Base-by-base conservation (phyloP, 192 early-diverging fungal genomes). In the Coemansia furcata region DNA sequence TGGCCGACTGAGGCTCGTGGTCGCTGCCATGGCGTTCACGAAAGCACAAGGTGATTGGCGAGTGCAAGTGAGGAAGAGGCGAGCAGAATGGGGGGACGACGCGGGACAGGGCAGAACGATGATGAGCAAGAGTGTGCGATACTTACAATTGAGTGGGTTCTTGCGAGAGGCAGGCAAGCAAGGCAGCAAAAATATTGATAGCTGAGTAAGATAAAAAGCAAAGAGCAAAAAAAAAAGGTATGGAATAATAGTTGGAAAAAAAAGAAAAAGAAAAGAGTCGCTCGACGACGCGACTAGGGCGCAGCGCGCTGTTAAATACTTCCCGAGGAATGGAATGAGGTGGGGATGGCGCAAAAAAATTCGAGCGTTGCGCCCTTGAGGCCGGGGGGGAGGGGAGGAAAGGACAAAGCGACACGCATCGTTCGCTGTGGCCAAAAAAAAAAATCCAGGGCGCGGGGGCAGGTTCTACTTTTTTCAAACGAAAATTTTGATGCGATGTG, bases 271-370 rank as follows among this genome's bases (percentile, higher is more conserved):
- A 63, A 62, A 63, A 61, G 60, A 40, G 60, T 40, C 54, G 54
- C 54, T 54, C 52, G 54, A 35, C 55, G 40, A 42, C 55, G 50
- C 47, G 23, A 39, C 57, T 42, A 70, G 73, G 66, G 73, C 73
- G 73, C 73, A 63, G 64, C 65, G n/a, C 36, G 64, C 67, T 26
- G 59, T 76, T 76, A 76, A 62, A 76, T 76, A 76, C 68, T 62
- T 37, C 67, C 42, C 57, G 47, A 19, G 57, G 62, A 66, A 63
- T 61, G 55, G 58, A 49, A 44, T 55, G 44, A 47, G 61, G 42
- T n/a, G 17, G 44, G 54, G 54, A 57, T 57, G 54, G 54, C 43
- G 46, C 46, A 63, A 46, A 63, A 75, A 74, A 74, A 68, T 46
- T 36, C 42, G 23, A 36, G 21, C 36, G 26, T 40, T 62, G 38